Evolutionary conservation across 176 grass and related monocot species (phyloP), one percentile per base, ranked within the genome.

Genomic region (Hsuehochloa calcarea): DNA sequence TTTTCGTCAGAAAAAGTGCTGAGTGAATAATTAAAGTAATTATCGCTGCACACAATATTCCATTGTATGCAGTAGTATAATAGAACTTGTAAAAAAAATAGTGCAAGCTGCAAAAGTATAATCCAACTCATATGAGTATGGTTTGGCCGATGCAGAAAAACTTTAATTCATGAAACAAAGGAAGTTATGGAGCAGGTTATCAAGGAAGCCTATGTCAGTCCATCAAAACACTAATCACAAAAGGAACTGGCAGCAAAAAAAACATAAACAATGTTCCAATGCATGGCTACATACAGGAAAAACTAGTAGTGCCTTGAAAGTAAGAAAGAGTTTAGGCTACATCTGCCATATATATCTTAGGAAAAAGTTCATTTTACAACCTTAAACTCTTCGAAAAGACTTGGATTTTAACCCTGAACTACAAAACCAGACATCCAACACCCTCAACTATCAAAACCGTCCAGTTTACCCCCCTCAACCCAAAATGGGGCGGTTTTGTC

Each of bases 71-170:
- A 75, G 20, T 6, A 84, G 38, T 27, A 52, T 27, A 70, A 29
- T 10, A 62, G 15, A 77, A 10, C 16, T 43, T 9, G 27, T 40
- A 68, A 41, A 41, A 76, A 5, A 75, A 46, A 62, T 2, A 41
- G 0, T 72, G 55, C 5, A 35, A 74, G 29, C 5, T 55, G 35
- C 68, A 67, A 46, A 75, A 23, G 23, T 3, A 31, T 26, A 60
- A 75, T 31, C 72, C 6, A 80, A 80, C 26, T 64, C 34, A 19
- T 72, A 65, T 52, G 49, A 74, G 38, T 11, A 80, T 51, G 52
- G 39, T 52, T 27, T 45, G 2, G 34, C 54, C 3, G 12, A 65
- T 54, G 9, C 59, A 52, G 43, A 46, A 60, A 72, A 80, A 14
- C 3, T 17, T 25, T 34, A 39, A 23, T 10, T 35, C 10, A 54